Percentiles rank a stretch among this genome's conserved stretches.
Evolutionary conservation across 208 protist species (phyloP).

Genomic region (Acanthamoeba sp.): DNA sequence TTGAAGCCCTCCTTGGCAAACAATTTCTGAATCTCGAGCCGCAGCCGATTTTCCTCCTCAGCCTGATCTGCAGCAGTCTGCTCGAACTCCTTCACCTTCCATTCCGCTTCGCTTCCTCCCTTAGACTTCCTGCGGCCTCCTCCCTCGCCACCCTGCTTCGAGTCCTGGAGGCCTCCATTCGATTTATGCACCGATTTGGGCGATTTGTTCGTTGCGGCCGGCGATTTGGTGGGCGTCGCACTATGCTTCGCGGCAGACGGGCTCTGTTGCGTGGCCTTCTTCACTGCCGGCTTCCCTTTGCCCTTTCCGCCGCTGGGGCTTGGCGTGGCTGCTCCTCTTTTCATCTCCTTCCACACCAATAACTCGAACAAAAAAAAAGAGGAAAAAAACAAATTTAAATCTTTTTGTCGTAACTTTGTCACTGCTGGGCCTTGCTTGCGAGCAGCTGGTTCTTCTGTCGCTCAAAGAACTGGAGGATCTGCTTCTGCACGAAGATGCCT

Average conservation of each 20-base stretch:
- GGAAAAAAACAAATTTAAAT: background rate
- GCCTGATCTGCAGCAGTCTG: background rate
- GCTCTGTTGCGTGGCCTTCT: background rate
- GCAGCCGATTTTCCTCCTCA: conserved; percentile 7
- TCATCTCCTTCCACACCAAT: background rate
- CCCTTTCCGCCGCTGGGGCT: background rate
- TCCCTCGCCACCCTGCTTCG: no score
- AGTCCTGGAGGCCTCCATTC: background rate
- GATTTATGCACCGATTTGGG: background rate
- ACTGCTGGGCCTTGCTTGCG: background rate
- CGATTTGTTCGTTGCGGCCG: background rate
- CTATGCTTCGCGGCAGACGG: background rate
- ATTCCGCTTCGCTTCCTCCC: background rate
- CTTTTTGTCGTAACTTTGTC: background rate
- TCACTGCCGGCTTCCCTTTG: background rate
- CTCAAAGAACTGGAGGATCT: conserved; percentile 50
- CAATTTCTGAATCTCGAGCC: conserved; percentile 5
- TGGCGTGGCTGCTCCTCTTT: background rate
- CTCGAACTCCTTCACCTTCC: conserved; percentile 29
- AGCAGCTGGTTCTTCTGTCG: conserved; percentile 22
- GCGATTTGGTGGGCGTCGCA: background rate
- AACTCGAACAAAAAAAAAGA: background rate
- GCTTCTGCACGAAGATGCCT: conserved; percentile 61
- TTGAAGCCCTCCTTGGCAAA: conserved; percentile 35
- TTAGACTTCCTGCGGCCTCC: background rate